Percentiles rank a stretch among this genome's conserved stretches.
Conservation (phyloP, 2,329 filamentous ascomycete genomes). For the Parastagonospora nodorum region DNA sequence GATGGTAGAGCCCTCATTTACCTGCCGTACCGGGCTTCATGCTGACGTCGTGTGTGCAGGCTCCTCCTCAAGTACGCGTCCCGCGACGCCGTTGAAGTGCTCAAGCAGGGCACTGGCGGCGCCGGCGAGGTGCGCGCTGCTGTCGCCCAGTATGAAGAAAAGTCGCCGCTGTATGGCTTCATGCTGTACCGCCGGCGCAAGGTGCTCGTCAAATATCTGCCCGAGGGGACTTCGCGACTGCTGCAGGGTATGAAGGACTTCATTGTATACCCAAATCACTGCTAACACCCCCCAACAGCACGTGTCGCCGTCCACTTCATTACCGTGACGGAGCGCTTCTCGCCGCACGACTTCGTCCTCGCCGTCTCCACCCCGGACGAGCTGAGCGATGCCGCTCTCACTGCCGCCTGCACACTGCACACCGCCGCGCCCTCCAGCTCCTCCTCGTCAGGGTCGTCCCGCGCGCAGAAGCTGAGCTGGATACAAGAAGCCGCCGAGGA, state of each 20-base stretch:
- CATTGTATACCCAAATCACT: neutral
- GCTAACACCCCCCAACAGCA: conserved; percentile 61
- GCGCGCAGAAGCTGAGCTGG: conserved; percentile 79
- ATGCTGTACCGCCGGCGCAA: conserved; percentile 87
- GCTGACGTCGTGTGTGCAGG: conserved; percentile 60
- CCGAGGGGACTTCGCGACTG: conserved; percentile 86
- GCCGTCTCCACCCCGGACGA: conserved; percentile 75
- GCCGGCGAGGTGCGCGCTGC: conserved; percentile 81
- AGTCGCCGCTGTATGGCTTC: conserved; percentile 89
- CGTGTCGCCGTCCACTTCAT: conserved; percentile 76
- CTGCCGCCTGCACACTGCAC: conserved; percentile 86
- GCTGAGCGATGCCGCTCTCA: conserved; percentile 84
- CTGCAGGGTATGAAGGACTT: conserved; percentile 75
- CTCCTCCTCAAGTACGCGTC: conserved; percentile 90
- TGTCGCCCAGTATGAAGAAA: conserved; percentile 79
- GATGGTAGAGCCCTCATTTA: conserved; percentile 72
- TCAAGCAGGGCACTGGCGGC: conserved; percentile 78
- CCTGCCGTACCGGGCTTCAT: conserved; percentile 5
- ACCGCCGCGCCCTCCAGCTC: conserved; percentile 84
- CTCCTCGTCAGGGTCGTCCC: conserved; percentile 78
- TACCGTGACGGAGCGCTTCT: conserved; percentile 68
- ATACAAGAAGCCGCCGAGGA: conserved; percentile 95
- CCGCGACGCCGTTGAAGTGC: conserved; percentile 83
- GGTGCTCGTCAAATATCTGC: conserved; percentile 90
- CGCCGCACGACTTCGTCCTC: conserved; percentile 85